Evolutionary conservation across 345 rosid genomes (phyloP).

Genomic region (Eucalyptus lansdowneana): DNA sequence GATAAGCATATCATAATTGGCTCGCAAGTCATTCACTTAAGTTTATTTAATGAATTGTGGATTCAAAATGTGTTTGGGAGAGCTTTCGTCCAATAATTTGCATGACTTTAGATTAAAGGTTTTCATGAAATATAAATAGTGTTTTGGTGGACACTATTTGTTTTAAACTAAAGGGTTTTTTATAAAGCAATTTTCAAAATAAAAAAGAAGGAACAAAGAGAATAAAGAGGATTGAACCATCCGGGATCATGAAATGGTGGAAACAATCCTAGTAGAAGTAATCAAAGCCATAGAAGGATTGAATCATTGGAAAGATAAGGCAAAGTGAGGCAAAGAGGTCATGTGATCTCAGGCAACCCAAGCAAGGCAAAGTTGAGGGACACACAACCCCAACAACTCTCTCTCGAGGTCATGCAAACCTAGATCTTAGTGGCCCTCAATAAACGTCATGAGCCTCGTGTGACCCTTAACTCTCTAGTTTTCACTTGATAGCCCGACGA

Average conservation of each 20-base stretch:
- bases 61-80: not conserved
- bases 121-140: no score
- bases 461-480: not conserved
- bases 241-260: not conserved
- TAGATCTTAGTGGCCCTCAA: not conserved
- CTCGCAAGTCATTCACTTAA: not conserved
- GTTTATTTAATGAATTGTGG: not conserved
- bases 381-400: no score
- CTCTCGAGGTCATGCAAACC: no score
- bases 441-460: not conserved
- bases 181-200: not conserved
- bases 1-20: not conserved
- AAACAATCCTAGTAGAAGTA: not conserved
- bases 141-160: no score
- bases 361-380: no score
- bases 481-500: not conserved
- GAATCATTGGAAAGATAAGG: no score
- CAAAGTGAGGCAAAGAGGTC: no score
- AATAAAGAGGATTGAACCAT: not conserved
- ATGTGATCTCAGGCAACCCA: no score
- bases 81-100: not conserved
- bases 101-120: not conserved
- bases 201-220: no score
- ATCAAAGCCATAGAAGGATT: no score
- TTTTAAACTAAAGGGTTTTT: not conserved